A percentile compares a stretch with the other conserved stretches of the same genome.
Evolutionary conservation across 1,139 yeast genomes (phyloP).

Genomic region (Taiozyma onychis): DNA sequence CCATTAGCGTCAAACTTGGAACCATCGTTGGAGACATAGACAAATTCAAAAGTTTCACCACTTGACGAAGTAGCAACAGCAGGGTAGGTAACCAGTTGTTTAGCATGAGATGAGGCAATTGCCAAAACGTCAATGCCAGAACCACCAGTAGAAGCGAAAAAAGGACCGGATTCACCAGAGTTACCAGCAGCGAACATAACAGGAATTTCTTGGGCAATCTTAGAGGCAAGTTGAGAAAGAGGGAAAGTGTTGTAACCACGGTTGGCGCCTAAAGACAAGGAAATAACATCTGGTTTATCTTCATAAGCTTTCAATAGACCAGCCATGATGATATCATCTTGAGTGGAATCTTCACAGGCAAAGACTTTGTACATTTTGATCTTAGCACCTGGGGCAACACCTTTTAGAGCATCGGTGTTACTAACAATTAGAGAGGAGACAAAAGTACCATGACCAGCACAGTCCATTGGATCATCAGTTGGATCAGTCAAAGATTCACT

Average conservation of each 20-base stretch:
- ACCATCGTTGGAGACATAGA: not conserved
- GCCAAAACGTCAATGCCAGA: slow-evolving; percentile 30
- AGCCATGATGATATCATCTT: slow-evolving; percentile 12
- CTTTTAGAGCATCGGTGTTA: slow-evolving; percentile 2
- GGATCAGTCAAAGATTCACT: slow-evolving; percentile 4
- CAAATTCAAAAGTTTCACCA: not conserved
- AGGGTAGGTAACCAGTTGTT: slow-evolving; percentile 4
- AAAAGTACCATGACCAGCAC: slow-evolving; percentile 25
- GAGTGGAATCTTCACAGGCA: slow-evolving; percentile 5
- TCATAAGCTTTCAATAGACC: slow-evolving; percentile 12
- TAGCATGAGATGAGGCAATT: slow-evolving; percentile 9
- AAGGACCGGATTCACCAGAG: slow-evolving; percentile 9
- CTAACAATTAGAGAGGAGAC: slow-evolving; percentile 13
- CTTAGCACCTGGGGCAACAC: slow-evolving; percentile 11
- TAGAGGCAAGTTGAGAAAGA: slow-evolving; percentile 7
- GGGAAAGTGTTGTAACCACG: slow-evolving; percentile 12
- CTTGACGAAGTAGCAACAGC: slow-evolving; percentile 4
- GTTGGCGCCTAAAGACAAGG: slow-evolving; percentile 11
- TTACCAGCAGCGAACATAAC: slow-evolving; percentile 11
- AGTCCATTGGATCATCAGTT: slow-evolving; percentile 34
- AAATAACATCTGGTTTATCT: slow-evolving; percentile 8
- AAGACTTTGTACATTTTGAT: slow-evolving; percentile 12
- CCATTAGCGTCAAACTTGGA: not conserved
- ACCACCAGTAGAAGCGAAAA: slow-evolving; percentile 28
- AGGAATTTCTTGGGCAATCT: slow-evolving; percentile 7